Evolutionary conservation across 2,329 filamentous ascomycete genomes (phyloP), one percentile per base, ranked within the genome.

Genomic region (Penicillium sp.): DNA sequence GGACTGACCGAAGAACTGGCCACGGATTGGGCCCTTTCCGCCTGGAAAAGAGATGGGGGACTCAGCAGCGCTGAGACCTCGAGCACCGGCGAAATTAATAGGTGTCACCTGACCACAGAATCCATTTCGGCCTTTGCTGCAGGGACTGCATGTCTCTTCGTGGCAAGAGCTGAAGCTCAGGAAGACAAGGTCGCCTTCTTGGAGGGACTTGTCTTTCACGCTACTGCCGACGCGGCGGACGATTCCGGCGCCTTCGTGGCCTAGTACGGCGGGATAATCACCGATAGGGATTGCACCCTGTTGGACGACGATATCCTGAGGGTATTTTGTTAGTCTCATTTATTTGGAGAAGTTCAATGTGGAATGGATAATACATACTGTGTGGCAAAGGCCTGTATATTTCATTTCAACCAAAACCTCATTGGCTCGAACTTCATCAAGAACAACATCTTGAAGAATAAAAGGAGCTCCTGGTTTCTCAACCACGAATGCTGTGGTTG

Each of bases 381-480:
- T 71, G 38, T 72, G 68, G 48, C 74, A 75, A 19, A 76, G 52
- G 1, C 73, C 73, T 0, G 72, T 72, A 27, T 69, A 71, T 55
- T 70, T 73, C 61, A 76, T 74, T 49, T 74, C 67, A 15, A 76
- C 65, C 2, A 76, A 60, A 1, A 74, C 67, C 58, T 76, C 73
- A 49, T 71, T 61, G 9, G 59, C 50, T 31, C 61, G 55, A 45
- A 68, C 62, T 60, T 67, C 64, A 55, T 71, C 65, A 21, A 72
- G 47, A 47, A 67, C 25, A 42, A 75, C 59, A 59, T 70, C 66
- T 36, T 63, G 57, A n/a, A 71, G 59, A 13, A 61, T 42, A 43
- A 67, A 68, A 6, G 61, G 59, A 2, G 65, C 53, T 9, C 58
- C 55, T 38, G 65, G 58, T 0, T 57, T 50, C 13, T 66, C 51